Percentiles rank a stretch among this genome's conserved stretches.
phyloP scores from a whole-genome alignment of 495 filamentous ascomycete genomes.

The Podospora pseudocomata region DNA sequence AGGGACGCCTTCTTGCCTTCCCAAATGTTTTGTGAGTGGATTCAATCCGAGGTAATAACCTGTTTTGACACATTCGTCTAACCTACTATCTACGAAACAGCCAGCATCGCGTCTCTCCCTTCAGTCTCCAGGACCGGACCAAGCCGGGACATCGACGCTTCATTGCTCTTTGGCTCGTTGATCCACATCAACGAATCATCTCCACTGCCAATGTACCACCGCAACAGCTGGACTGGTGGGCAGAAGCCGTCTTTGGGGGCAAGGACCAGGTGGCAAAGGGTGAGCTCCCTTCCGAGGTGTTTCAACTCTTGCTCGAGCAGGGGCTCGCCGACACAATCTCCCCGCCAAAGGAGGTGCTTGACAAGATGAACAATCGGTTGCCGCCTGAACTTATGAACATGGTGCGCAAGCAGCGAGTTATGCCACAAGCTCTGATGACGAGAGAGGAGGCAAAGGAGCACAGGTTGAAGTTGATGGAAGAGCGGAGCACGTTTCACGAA shows the following conservation, averaged over 20 bases:
- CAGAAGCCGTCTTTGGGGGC: constrained; percentile 27
- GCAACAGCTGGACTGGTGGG: constrained; percentile 44
- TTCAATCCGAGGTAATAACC: background rate
- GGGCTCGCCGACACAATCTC: constrained; percentile 14
- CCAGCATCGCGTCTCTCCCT: constrained; percentile 53
- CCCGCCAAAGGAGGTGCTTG: constrained; percentile 18
- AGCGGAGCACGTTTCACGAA: constrained; percentile 27
- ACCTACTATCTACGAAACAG: background rate
- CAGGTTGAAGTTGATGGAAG: constrained; percentile 47
- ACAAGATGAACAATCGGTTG: constrained; percentile 21
- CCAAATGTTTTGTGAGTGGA: constrained; percentile 35
- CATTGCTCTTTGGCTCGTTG: constrained; percentile 56
- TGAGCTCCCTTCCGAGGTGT: constrained; percentile 26
- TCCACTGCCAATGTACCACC: constrained; percentile 57
- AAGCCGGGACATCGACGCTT: constrained; percentile 55
- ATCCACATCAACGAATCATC: constrained; percentile 48
- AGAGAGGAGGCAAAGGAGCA: constrained; percentile 45
- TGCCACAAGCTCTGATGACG: constrained; percentile 33
- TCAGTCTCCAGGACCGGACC: constrained; percentile 45
- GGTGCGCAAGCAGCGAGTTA: constrained; percentile 28
- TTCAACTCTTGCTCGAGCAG: constrained; percentile 39
- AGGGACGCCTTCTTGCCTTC: constrained; percentile 40
- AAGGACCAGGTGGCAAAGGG: constrained; percentile 3
- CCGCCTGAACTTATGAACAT: constrained; percentile 42
- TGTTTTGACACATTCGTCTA: background rate